Evolutionary conservation across 768 basidiomycete species (phyloP), one percentile per base, ranked within the genome.

Genomic region (Mycena belliarum): DNA sequence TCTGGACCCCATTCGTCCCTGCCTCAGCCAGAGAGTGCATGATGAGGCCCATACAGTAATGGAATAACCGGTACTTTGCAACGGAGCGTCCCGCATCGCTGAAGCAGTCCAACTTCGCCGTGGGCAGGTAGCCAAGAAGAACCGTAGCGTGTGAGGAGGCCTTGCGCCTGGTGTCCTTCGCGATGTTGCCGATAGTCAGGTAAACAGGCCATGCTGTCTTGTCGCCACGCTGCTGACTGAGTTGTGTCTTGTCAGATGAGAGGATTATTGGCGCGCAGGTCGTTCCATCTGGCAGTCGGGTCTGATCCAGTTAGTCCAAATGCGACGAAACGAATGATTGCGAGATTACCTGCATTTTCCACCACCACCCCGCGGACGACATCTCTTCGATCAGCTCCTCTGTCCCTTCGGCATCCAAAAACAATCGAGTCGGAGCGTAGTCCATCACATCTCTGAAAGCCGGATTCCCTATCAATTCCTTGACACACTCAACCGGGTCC

Each of bases 141-240:
- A 73, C 49, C 2, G 55, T 62, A 0, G 70, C 73, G 15, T 63
- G 67, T 21, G 49, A 29, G 0, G 67, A 67, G 0, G 69, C 64
- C 47, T 69, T 45, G 0, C 70, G 53, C 0, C 64, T 66, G 11
- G 65, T 56, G 6, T 55, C 42, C 52, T 71, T 74, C 2, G 49
- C 35, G 12, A 74, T 64, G 33, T 76, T 74, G 4, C 70, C 71
- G 41, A 75, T 65, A 6, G 70, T 67, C 0, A 75, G 37, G 52
- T 76, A 75, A 2, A 75, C 67, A 2, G 74, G 72, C 66, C 70
- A 73, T 24, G 69, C 68, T 37, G 52, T 47, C 57, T 75, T 70
- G 56, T 75, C 66, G 1, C 72, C 67, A 2, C 63, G 42, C 45
- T 73, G 69, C 6, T 55, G 52, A 1, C 68, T 66, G 0, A 76